Base-by-base conservation (phyloP, 768 basidiomycete species). In the Kwoniella heveanensis region DNA sequence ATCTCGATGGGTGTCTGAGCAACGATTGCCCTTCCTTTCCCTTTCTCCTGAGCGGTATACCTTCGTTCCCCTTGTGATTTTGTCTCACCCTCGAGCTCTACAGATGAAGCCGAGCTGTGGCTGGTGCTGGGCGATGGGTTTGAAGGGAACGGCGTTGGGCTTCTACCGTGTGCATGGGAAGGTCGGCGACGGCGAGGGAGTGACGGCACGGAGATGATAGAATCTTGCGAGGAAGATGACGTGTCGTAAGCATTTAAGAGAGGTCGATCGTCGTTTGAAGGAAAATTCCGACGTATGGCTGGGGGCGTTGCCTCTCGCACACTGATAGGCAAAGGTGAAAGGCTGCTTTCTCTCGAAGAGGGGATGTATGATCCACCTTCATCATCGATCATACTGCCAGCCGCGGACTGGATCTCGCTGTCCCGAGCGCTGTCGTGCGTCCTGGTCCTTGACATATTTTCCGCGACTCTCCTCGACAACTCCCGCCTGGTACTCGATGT, bases 31-130 rank as follows among this genome's bases (percentile, higher is more conserved):
- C 66, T 21, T 10, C 69, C 66, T 63, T 71, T 71, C 15, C 69
- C 69, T 46, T 71, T 71, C 54, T 71, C 63, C 21, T 65, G 50
- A 3, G 58, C 47, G 2, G 69, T 71, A 30, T 60, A 65, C 22
- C 69, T 26, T 46, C 64, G 27, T 9, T 39, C 30, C 6, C 54
- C 58, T 2, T 9, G 24, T 24, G 64, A 22, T 19, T 25, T 30
- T 44, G 21, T 5, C 25, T 47, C 52, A 29, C 19, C 26, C 32
- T 7, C 32, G 32, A 24, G 32, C 15, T 54, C 30, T n/a, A 54
- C 3, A 2, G 54, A 54, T 24, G 54, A 54, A n/a, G 19, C 30
- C 6, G 52, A 53, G 30, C 27, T 24, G 17, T 24, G 21, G 48
- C 48, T 49, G 10, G 22, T 10, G 25, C 48, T 49, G 15, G 48